A percentile compares a stretch with the other conserved stretches of the same genome.
Evolutionary conservation across 169 alveolate species (phyloP).

Genomic region (Plasmodium fragile): DNA sequence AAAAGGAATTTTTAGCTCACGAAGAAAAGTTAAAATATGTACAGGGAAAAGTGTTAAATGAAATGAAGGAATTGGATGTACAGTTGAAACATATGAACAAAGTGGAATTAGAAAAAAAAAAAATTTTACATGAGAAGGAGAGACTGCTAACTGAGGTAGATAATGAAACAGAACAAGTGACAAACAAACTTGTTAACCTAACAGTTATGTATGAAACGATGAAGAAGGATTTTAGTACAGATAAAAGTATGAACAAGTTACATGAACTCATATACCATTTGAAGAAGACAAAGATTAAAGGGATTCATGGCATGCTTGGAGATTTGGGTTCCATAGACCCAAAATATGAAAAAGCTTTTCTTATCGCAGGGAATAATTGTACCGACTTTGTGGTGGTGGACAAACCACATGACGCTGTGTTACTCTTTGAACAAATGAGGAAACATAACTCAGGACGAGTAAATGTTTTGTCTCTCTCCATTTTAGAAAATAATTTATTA

Average conservation of each 20-base stretch:
- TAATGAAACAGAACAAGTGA: conserved; percentile 4
- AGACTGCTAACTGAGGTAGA: conserved; percentile 48
- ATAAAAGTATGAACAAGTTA: conserved; percentile 71
- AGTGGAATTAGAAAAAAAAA: conserved; percentile 19
- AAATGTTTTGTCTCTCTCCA: conserved; percentile 88
- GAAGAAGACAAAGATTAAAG: conserved; percentile 78
- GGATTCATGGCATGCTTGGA: conserved; percentile 94
- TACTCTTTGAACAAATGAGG: conserved; percentile 90
- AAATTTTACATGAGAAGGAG: conserved; percentile 10
- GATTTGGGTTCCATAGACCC: conserved; percentile 93
- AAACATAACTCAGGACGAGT: conserved; percentile 91
- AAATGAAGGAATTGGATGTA: conserved; percentile 59
- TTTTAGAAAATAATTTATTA: conserved; percentile 78
- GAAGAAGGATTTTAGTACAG: conserved; percentile 72
- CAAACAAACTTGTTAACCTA: conserved; percentile 25
- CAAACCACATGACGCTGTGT: conserved; percentile 92
- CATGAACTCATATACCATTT: conserved; percentile 78
- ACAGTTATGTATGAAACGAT: conserved; percentile 78
- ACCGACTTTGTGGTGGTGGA: conserved; percentile 94
- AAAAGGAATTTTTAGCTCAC: conserved; percentile 30
- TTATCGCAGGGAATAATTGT: conserved; percentile 89
- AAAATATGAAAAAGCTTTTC: conserved; percentile 91
- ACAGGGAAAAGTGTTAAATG: conserved; percentile 55
- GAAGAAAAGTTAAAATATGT: conserved; percentile 22
- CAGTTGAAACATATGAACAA: conserved; percentile 38